Percentiles rank a stretch among this genome's conserved stretches.
phyloP scores from a whole-genome alignment of 441 rosid species.

The Flueggea neowawraea region DNA sequence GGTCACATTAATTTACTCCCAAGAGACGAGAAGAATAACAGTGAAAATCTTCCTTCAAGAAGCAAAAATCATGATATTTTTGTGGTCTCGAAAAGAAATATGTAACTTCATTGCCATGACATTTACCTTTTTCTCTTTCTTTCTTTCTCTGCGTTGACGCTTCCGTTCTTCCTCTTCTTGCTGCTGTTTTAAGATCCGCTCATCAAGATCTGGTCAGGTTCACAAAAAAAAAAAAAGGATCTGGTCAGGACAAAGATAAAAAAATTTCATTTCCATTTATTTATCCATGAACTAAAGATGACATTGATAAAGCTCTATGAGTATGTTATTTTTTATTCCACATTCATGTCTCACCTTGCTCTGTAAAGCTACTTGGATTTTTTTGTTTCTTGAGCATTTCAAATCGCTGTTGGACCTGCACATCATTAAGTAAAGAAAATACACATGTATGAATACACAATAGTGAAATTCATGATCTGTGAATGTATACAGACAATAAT shows the following conservation, averaged over 20 bases:
- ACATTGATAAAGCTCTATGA: too few relatives aligned
- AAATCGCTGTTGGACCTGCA: conserved; percentile 89
- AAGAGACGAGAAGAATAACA: background rate
- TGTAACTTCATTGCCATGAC: background rate
- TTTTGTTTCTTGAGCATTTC: conserved; percentile 85
- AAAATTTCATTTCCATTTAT: background rate
- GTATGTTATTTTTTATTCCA: background rate
- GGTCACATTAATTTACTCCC: background rate
- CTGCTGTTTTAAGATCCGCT: conserved; percentile 76
- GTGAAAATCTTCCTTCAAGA: too few relatives aligned
- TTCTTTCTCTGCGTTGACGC: conserved; percentile 72
- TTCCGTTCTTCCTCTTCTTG: conserved; percentile 90
- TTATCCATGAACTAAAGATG: too few relatives aligned
- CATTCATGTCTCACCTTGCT: conserved; percentile 57
- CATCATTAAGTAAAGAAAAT: background rate
- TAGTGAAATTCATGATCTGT: too few relatives aligned
- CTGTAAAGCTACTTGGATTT: conserved; percentile 85
- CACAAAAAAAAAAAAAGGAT: too few relatives aligned
- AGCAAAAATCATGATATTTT: background rate
- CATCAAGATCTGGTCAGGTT: conserved; percentile 65
- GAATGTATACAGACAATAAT: too few relatives aligned
- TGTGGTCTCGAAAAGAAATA: background rate
- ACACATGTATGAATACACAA: background rate
- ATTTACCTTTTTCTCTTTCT: conserved; percentile 94
- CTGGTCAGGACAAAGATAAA: background rate